phyloP scores from a whole-genome alignment of 2,329 filamentous ascomycete genomes.

The Sporothrix curviconia region DNA sequence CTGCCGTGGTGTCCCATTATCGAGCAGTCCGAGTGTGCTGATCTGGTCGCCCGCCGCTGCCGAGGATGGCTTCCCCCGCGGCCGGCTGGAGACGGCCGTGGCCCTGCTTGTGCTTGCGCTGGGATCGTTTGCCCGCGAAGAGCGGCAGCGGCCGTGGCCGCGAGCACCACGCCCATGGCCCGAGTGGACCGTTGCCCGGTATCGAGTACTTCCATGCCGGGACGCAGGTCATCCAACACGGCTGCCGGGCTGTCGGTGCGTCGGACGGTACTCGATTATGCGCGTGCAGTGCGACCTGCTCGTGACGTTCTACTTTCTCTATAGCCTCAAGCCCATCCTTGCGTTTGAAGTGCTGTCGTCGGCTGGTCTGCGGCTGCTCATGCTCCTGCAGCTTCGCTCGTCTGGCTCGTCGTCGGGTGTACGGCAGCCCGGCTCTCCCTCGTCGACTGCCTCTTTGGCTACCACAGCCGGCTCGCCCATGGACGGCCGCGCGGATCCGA shows the following conservation, averaged over 20 bases:
- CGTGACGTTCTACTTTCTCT: conserved; percentile 18
- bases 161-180: too few relatives aligned
- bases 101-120: conserved; percentile 18
- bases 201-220: conserved; percentile 18
- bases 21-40: conserved; percentile 15
- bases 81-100: conserved; percentile 12
- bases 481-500: conserved; percentile 1
- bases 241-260: background rate
- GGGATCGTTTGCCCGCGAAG: conserved; percentile 11
- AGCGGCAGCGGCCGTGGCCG: conserved; percentile 6
- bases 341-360: conserved; percentile 19
- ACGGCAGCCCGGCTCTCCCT: background rate
- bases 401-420: background rate
- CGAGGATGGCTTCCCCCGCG: conserved; percentile 4
- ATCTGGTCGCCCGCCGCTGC: conserved; percentile 11
- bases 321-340: conserved; percentile 19
- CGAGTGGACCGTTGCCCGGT: conserved; percentile 15
- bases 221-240: conserved; percentile 12
- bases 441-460: background rate
- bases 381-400: conserved; percentile 13
- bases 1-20: conserved; percentile 22
- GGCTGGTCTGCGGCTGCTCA: conserved; percentile 7
- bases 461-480: background rate
- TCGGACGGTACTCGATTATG: conserved; percentile 11
- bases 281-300: conserved; percentile 19